Conservation (phyloP, 129 eudicot species). For the Apium graveolens region DNA sequence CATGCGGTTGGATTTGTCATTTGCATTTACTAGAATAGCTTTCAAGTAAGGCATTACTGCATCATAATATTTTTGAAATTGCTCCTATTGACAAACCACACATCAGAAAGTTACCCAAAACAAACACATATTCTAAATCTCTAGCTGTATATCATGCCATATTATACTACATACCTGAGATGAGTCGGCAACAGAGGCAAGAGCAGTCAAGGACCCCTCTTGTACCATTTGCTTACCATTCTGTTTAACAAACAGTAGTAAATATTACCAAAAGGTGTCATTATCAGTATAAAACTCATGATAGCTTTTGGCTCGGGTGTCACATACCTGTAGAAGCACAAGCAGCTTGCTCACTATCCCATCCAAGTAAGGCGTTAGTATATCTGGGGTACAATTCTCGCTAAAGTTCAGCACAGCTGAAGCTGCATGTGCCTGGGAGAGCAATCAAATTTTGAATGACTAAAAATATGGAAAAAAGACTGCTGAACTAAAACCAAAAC, state of each 20-base stretch:
- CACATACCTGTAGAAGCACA: constrained; percentile 71
- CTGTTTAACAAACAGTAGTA: constrained; percentile 31
- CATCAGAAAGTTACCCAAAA: constrained; percentile 11
- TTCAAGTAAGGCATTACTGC: constrained; percentile 99
- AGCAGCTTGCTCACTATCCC: constrained; percentile 93
- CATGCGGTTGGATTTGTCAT: constrained; percentile 96
- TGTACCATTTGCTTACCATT: constrained; percentile 98
- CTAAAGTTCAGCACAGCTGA: constrained; percentile 93
- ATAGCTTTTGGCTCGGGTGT: background rate
- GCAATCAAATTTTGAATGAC: background rate
- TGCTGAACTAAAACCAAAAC: background rate
- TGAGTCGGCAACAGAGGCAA: constrained; percentile 99
- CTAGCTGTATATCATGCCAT: background rate
- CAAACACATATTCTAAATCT: constrained; percentile 2
- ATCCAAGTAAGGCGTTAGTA: constrained; percentile 86
- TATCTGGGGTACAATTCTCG: constrained; percentile 94
- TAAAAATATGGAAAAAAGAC: background rate
- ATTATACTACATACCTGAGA: constrained; percentile 60
- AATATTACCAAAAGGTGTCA: background rate
- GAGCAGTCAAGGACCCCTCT: constrained; percentile 98
- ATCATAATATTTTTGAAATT: constrained; percentile 95
- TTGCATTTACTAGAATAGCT: constrained; percentile 82
- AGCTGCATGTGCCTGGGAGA: constrained; percentile 90
- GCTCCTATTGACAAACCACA: constrained; percentile 54
- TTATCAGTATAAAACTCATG: background rate